Conservation (phyloP, 2,329 filamentous ascomycete genomes). For the Huntiella omanensis region DNA sequence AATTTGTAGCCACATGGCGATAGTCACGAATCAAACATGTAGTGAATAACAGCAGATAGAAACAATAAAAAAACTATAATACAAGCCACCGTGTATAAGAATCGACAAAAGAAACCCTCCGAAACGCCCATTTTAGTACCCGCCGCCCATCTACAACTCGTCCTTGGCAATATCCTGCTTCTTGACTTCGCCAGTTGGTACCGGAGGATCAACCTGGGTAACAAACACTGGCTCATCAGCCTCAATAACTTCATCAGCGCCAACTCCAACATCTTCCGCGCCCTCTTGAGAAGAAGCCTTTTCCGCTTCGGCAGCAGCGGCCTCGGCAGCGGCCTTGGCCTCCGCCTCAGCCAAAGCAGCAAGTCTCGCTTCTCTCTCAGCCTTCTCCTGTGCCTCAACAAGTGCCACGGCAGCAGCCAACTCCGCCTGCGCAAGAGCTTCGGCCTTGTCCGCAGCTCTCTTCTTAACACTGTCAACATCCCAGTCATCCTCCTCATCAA, state of each 20-base stretch:
- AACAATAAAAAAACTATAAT: neutral
- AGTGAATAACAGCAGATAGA: neutral
- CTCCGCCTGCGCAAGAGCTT: conserved; percentile 11
- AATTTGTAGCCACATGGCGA: conserved; percentile 27
- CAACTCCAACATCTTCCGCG: conserved; percentile 9
- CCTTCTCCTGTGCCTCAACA: conserved; percentile 11
- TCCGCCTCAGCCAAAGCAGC: neutral
- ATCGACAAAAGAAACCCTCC: too few species aligned
- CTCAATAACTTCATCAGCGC: conserved; percentile 8
- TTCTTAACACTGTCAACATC: conserved; percentile 44
- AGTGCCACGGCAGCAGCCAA: conserved; percentile 12
- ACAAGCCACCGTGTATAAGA: neutral
- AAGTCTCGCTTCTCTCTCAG: conserved; percentile 12
- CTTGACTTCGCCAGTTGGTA: neutral
- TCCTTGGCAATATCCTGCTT: neutral
- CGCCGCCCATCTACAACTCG: conserved; percentile 1
- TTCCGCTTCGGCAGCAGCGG: conserved; percentile 12
- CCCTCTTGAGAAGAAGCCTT: conserved; percentile 15
- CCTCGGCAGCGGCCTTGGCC: neutral
- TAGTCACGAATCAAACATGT: neutral
- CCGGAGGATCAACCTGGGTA: conserved; percentile 12
- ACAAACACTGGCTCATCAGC: conserved; percentile 14
- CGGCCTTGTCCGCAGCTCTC: conserved; percentile 28
- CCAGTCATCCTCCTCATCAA: conserved; percentile 63
- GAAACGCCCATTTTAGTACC: too few species aligned